Evolutionary conservation across 768 basidiomycete species (phyloP), one percentile per base, ranked within the genome.

Genomic region (Boletus rex-veris): DNA sequence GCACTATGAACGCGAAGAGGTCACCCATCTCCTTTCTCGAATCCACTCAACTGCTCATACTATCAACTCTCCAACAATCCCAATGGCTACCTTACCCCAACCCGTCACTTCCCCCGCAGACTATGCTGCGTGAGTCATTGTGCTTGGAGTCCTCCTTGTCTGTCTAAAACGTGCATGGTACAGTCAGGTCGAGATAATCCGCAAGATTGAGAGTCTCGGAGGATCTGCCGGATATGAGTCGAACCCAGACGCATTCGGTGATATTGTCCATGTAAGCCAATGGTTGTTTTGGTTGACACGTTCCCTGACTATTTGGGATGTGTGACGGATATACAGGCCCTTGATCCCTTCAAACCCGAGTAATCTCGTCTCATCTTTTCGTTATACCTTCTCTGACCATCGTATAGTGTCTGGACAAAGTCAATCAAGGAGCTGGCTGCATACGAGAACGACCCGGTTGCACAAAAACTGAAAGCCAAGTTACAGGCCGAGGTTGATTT

Each of bases 401-500:
- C 5, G 6, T 15, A 14, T 19, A 53, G 52, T 8, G 38, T 53
- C 38, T 53, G 38, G 52, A 28, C 24, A 12, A 41, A 18, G 18
- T 5, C 33, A 2, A 53, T 53, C 12, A 19, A 53, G 15, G 39
- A 53, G 26, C 39, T 53, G 7, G 24, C n/a, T 9, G 18, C 16
- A 53, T 26, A 28, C 6, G 10, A 24, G 26, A 12, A 33, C 2
- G 38, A 53, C 19, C 39, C 14, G 4, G 18, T 15, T 28, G 39
- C 52, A 18, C 50, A 19, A 36, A 50, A 39, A 6, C 35, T 53
- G 39, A 41, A 41, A 35, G 18, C 50, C 0, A 41, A 28, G 18
- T 35, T 53, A 12, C 31, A 41, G 14, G 49, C 49, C 10, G 52
- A 53, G 39, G 31, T 53, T 15, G 49, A 52, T 21, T 35, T 52